phyloP scores from a whole-genome alignment of 768 basidiomycete species.

The Pleurotus tuber-regium region DNA sequence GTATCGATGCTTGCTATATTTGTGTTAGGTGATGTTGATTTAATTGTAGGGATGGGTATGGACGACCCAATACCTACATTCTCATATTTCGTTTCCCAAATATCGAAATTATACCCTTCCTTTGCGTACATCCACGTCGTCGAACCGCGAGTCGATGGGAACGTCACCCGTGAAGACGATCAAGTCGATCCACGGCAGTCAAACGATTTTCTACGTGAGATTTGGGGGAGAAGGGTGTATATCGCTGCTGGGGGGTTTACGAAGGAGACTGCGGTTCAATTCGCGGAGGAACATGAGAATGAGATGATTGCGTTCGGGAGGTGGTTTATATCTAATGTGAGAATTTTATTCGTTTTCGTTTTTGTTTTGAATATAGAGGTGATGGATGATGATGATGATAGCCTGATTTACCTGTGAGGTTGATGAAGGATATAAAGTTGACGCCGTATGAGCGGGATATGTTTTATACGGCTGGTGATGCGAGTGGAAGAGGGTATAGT shows the following conservation, averaged over 20 bases:
- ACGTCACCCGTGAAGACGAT: constrained; percentile 9
- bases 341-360: not conserved
- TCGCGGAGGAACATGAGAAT: constrained; percentile 17
- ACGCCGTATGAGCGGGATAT: constrained; percentile 16
- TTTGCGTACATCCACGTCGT: constrained; percentile 41
- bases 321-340: constrained; percentile 12
- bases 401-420: constrained; percentile 31
- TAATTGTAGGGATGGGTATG: constrained; percentile 36
- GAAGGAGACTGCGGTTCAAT: constrained; percentile 23
- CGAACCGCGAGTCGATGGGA: constrained; percentile 25
- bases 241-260: constrained; percentile 29
- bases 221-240: constrained; percentile 22
- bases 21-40: no score
- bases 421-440: constrained; percentile 21
- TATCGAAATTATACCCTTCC: constrained; percentile 25
- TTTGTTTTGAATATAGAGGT: not conserved
- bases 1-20: no score
- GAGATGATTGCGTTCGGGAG: constrained; percentile 13
- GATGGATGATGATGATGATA: constrained; percentile 1
- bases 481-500: constrained; percentile 24
- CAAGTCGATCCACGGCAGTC: constrained; percentile 17
- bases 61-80: constrained; percentile 32
- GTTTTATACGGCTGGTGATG: constrained; percentile 23
- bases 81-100: constrained; percentile 24
- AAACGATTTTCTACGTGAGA: constrained; percentile 19